Conservation (phyloP, 1,284 basidiomycete species). For the Sporisorium graminicola region DNA sequence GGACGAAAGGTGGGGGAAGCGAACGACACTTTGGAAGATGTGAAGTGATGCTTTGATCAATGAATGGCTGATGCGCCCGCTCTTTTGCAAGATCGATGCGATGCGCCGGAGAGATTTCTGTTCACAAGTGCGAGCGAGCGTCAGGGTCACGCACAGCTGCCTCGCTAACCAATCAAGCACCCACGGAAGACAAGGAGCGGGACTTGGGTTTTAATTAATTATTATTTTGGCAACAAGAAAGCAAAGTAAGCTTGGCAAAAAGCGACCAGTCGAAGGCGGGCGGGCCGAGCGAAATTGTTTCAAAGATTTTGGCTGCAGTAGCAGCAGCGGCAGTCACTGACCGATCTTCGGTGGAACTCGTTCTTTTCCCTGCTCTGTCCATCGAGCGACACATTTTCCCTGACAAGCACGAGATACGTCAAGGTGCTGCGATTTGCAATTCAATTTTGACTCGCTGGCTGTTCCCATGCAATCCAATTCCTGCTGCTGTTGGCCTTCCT, state of each 20-base stretch:
- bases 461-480: too few relatives aligned
- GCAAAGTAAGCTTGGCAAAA: background rate
- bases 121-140: background rate
- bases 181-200: background rate
- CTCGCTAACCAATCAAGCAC: constrained; percentile 2
- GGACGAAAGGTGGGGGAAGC: background rate
- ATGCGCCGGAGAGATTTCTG: background rate
- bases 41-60: background rate
- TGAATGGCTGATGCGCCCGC: constrained; percentile 11
- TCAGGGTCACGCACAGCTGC: constrained; percentile 10
- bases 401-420: constrained; percentile 18
- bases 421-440: constrained; percentile 2
- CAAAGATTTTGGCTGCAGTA: too few relatives aligned
- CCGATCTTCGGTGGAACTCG: constrained; percentile 10
- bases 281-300: too few relatives aligned
- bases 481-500: background rate
- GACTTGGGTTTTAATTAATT: background rate
- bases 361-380: background rate
- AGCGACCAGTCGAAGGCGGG: background rate
- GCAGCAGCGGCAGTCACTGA: too few relatives aligned
- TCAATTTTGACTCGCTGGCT: too few relatives aligned
- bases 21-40: constrained; percentile 1
- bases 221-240: background rate
- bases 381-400: constrained; percentile 8
- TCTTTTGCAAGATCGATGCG: background rate